Percentiles rank a stretch among this genome's conserved stretches.
Evolutionary conservation across 208 protist genomes (phyloP).

Genomic region (Trypanosoma melophagium): DNA sequence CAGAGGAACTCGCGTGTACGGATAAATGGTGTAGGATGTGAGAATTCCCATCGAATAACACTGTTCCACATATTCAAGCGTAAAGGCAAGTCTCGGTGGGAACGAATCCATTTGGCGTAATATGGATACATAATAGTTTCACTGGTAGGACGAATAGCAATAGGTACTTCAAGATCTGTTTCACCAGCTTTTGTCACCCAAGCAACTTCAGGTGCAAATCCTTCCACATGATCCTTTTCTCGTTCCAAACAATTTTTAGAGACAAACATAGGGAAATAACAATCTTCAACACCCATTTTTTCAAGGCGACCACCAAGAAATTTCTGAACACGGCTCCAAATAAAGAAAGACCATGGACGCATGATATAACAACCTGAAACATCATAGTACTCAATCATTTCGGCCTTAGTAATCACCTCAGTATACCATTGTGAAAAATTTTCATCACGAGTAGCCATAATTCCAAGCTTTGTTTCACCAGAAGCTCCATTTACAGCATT

Average conservation of each 20-base stretch:
- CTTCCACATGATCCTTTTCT: slow-evolving; percentile 98
- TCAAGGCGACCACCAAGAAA: slow-evolving; percentile 84
- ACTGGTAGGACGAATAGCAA: slow-evolving; percentile 98
- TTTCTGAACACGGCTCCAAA: slow-evolving; percentile 97
- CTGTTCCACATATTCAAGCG: slow-evolving; percentile 98
- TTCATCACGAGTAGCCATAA: slow-evolving; percentile 84
- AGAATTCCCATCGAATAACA: slow-evolving; percentile 99
- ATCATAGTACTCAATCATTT: slow-evolving; percentile 99
- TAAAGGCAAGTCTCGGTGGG: slow-evolving; percentile 97
- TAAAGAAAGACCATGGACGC: slow-evolving; percentile 95
- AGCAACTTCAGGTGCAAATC: slow-evolving; percentile 97
- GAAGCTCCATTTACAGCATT: not conserved
- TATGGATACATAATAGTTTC: slow-evolving; percentile 99
- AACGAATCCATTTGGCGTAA: slow-evolving; percentile 97
- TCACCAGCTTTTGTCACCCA: slow-evolving; percentile 91
- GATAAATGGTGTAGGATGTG: slow-evolving; percentile 98
- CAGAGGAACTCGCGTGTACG: slow-evolving; percentile 99
- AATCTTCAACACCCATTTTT: slow-evolving; percentile 95
- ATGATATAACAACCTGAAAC: slow-evolving; percentile 99
- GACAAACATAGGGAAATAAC: slow-evolving; percentile 99
- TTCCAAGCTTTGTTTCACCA: slow-evolving; percentile 86
- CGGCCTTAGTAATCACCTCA: slow-evolving; percentile 95
- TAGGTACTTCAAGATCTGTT: slow-evolving; percentile 91
- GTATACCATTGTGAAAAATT: slow-evolving; percentile 97
- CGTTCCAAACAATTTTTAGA: slow-evolving; percentile 92